Percentiles rank a stretch among this genome's conserved stretches.
These are phyloP conservation scores for Plantago major DNA, from an alignment of 257 asterid genomes.

Conservation along the genomic window DNA sequence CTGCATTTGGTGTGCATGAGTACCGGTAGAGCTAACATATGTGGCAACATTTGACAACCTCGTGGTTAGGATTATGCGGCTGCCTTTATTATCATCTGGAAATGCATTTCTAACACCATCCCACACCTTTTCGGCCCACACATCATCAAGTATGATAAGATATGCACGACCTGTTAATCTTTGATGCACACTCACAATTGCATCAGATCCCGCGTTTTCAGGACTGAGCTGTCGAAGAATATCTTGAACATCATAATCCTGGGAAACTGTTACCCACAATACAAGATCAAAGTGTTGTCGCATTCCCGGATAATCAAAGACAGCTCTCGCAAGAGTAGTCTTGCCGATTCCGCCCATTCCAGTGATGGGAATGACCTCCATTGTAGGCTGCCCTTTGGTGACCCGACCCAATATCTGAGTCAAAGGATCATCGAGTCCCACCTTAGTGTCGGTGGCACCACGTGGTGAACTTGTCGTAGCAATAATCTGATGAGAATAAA, in stretches of 20 bases:
- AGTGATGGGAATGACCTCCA: background rate
- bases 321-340: conserved; percentile 11
- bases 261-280: conserved; percentile 9
- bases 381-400: background rate
- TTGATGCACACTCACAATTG: background rate
- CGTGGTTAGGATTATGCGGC: background rate
- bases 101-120: background rate
- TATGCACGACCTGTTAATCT: background rate
- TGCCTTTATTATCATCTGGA: background rate
- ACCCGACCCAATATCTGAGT: background rate
- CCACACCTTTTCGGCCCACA: background rate
- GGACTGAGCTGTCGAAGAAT: background rate
- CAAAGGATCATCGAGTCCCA: background rate
- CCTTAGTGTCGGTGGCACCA: background rate
- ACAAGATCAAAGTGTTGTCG: background rate
- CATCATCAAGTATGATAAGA: background rate
- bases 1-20: too few species aligned
- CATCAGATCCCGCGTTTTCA: background rate
- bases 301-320: background rate
- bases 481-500: background rate
- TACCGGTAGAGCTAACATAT: too few species aligned
- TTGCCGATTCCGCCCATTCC: conserved; percentile 11
- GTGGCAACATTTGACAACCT: too few species aligned
- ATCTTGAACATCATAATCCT: background rate
- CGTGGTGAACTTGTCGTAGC: background rate